Base-by-base conservation (phyloP, 2,329 filamentous ascomycete genomes). In the Tolypocladium inflatum region DNA sequence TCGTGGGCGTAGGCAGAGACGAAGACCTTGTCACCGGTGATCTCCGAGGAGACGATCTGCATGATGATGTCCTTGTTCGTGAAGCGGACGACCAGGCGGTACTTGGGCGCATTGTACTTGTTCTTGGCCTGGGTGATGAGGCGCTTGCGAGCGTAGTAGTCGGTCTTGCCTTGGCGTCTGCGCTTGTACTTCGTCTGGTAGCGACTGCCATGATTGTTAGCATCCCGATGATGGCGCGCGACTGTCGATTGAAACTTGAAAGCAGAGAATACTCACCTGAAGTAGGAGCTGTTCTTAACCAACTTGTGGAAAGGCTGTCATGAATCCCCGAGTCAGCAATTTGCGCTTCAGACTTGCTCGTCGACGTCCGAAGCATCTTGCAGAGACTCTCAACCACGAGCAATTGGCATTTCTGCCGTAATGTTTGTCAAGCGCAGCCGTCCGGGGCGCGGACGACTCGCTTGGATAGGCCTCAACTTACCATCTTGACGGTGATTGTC, bases 151-250 rank as follows among this genome's bases (percentile, higher is more conserved):
- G 94, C 94, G 80, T 97, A 97, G 91, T 99, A 99, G 79, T 99
- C 94, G 83, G 94, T 99, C 90, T 99, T 99, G 77, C 94, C 94
- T 74, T 88, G 76, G 69, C 90, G 87, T 80, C 94, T 88, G 78
- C 94, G 92, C 85, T 91, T 94, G 90, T 97, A 99, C 89, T 99
- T 99, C 77, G 94, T 97, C 85, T 99, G 94, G 87, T 89, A 99
- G 80, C 94, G 91, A 78, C 92, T 96, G 76, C 58, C 50, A 63
- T 63, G 51, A 55, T 58, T 61, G 65, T 72, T 61, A 73, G 69
- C 55, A 62, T 48, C n/a, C 38, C 11, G 5, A 21, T 19, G 4
- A 59, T 55, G 41, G 33, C 45, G n/a, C 50, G 13, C 23, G 11
- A 41, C 6, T 26, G 19, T 30, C 15, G 45, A 19, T 5, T 21